A percentile compares a stretch with the other conserved stretches of the same genome.
phyloP scores from a whole-genome alignment of 495 filamentous ascomycete species.

The Lasiosphaeria hispida region DNA sequence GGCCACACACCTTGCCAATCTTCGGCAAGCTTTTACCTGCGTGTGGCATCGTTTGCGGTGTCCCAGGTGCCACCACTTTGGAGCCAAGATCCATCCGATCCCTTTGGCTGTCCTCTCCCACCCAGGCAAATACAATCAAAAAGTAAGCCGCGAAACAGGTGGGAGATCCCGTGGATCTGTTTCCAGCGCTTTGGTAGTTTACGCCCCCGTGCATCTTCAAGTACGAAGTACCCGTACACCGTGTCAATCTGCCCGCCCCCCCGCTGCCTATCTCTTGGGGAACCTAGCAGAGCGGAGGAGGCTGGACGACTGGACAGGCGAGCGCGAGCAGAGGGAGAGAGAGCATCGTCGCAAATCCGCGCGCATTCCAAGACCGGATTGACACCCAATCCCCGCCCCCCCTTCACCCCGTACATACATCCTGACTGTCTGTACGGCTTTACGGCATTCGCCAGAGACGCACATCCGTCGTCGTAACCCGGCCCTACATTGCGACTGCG shows the following conservation, averaged over 20 bases:
- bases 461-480: constrained; percentile 18
- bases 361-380: constrained; percentile 3
- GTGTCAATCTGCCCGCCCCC: constrained; percentile 5
- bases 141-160: background rate
- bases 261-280: constrained; percentile 2
- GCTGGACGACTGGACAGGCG: background rate
- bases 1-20: constrained; percentile 5
- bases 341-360: constrained; percentile 9
- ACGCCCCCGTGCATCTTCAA: background rate
- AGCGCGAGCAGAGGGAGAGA: background rate
- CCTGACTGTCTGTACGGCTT: constrained; percentile 12
- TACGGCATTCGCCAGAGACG: constrained; percentile 17
- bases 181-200: constrained; percentile 5
- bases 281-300: constrained; percentile 7
- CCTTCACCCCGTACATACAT: constrained; percentile 3
- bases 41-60: constrained; percentile 8
- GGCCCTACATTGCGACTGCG: constrained; percentile 3
- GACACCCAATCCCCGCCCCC: constrained; percentile 13
- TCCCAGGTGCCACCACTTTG: constrained; percentile 18
- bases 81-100: constrained; percentile 19
- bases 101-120: background rate
- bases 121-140: background rate
- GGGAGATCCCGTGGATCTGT: background rate
- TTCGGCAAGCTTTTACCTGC: constrained; percentile 13
- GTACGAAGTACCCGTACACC: background rate